These are phyloP conservation scores for Emericellopsis atlantica DNA, from an alignment of 2,329 filamentous ascomycete genomes.

Conservation along the genomic window DNA sequence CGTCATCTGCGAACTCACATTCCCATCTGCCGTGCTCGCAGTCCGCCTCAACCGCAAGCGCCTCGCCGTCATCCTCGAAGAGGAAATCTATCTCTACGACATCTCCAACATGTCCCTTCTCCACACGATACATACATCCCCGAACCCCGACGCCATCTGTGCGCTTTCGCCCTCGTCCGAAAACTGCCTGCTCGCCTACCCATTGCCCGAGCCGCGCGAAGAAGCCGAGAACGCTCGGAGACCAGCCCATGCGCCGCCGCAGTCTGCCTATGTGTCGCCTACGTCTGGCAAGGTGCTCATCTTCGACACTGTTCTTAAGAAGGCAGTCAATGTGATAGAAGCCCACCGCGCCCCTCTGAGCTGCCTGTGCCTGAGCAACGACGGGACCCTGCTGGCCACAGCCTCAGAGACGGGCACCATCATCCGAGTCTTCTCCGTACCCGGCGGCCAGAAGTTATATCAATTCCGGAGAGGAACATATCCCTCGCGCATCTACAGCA, in stretches of 20 bases:
- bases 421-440: slow-evolving; percentile 88
- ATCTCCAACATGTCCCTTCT: slow-evolving; percentile 97
- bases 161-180: slow-evolving; percentile 89
- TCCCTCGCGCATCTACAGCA: slow-evolving; percentile 91
- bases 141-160: slow-evolving; percentile 84
- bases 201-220: slow-evolving; percentile 62
- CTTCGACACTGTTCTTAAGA: slow-evolving; percentile 79
- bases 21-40: slow-evolving; percentile 89
- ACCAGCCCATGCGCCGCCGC: slow-evolving; percentile 75
- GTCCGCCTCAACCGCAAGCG: slow-evolving; percentile 91
- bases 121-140: slow-evolving; percentile 84
- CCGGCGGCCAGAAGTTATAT: slow-evolving; percentile 82
- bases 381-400: slow-evolving; percentile 83
- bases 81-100: slow-evolving; percentile 96
- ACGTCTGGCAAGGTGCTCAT: slow-evolving; percentile 88
- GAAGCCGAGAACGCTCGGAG: slow-evolving; percentile 37
- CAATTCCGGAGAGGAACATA: slow-evolving; percentile 94
- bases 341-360: slow-evolving; percentile 87
- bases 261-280: slow-evolving; percentile 64
- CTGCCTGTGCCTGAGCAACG: slow-evolving; percentile 81
- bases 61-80: slow-evolving; percentile 84
- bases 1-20: slow-evolving; percentile 96
- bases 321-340: slow-evolving; percentile 90
- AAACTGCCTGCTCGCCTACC: slow-evolving; percentile 91
- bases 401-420: slow-evolving; percentile 97